A percentile compares a stretch with the other conserved stretches of the same genome.
Conservation (phyloP, 352 stramenopile genomes). For the Phytophthora litchii region DNA sequence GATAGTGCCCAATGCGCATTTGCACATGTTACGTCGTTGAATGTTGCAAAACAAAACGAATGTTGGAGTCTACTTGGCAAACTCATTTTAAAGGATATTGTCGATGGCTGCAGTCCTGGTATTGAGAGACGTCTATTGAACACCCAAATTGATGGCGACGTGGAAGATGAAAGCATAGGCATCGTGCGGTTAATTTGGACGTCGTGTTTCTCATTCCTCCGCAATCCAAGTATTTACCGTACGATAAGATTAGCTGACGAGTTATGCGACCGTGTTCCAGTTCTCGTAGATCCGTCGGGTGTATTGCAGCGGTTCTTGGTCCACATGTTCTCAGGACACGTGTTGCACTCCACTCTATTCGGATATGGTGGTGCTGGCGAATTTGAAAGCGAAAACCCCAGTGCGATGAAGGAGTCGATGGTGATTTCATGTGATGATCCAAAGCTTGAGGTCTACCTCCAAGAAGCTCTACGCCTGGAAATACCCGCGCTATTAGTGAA, state of each 20-base stretch:
- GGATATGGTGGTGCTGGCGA: slow-evolving; percentile 15
- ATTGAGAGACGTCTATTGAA: slow-evolving; percentile 1
- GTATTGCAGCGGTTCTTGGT: slow-evolving; percentile 56
- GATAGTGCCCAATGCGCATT: slow-evolving; percentile 14
- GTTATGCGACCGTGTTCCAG: slow-evolving; percentile 43
- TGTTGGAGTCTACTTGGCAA: slow-evolving; percentile 4
- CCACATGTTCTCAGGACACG: slow-evolving; percentile 50
- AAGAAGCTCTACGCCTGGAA: slow-evolving; percentile 32
- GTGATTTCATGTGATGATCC: slow-evolving; percentile 43
- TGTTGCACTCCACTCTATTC: slow-evolving; percentile 34
- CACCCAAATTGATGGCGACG: not conserved
- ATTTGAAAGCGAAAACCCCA: slow-evolving; percentile 25
- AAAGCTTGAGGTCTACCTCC: slow-evolving; percentile 27
- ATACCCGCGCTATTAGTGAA: slow-evolving; percentile 48
- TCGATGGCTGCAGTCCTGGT: not conserved
- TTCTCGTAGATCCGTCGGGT: slow-evolving; percentile 48
- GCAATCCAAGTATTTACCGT: slow-evolving; percentile 4
- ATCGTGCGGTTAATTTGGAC: slow-evolving; percentile 41
- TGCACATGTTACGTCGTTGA: slow-evolving; percentile 6
- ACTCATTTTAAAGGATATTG: slow-evolving; percentile 2
- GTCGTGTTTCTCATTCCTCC: slow-evolving; percentile 46
- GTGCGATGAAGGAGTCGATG: slow-evolving; percentile 25
- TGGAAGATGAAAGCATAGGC: not conserved
- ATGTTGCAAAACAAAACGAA: not conserved
- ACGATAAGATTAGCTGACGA: slow-evolving; percentile 33